Evolutionary conservation across 2,329 filamentous ascomycete species (phyloP), one percentile per base, ranked within the genome.

Genomic region (Cercospora sp.): DNA sequence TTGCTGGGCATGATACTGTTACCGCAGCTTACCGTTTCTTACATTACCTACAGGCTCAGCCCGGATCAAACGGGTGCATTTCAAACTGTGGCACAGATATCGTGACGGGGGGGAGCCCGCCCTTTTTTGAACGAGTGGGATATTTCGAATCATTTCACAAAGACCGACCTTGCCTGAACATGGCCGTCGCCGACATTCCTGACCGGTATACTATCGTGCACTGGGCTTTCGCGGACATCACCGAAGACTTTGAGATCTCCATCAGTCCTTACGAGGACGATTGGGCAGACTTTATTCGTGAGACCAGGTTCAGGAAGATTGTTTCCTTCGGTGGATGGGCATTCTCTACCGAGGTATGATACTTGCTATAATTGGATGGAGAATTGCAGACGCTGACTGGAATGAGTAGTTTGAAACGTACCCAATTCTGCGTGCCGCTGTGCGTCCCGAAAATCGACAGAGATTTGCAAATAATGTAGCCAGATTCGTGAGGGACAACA

Each of bases 131-230:
- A 4, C 66, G 64, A 6, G 60, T 81, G 48, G 79, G 67, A 1
- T 82, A 77, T 64, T 82, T 75, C 65, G 76, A 80, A 67, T 73
- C 69, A 30, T 79, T 68, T 58, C 75, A 79, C 64, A 31, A 71
- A 9, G 68, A 76, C 59, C 75, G 80, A 1, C 8, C 65, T 1
- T 81, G 80, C 59, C n/a, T n/a, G n/a, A 63, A 64, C 3, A 72
- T 4, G 60, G 75, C 5, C 65, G 71, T 61, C 16, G n/a, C 59
- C n/a, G 59, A 88, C 81, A 97, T 97, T 77, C 93, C 94, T 63
- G 94, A 98, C 83, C 92, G 92, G 12, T 82, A 97, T 81, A 97
- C 91, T 63, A 88, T 97, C 75, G 84, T 97, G 78, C 87, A 93
- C 63, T 92, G 91, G 70, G 95, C 93, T 31, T 87, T 97, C 42